Evolutionary conservation across 768 basidiomycete species (phyloP).

Genomic region (Tricholomella constricta): DNA sequence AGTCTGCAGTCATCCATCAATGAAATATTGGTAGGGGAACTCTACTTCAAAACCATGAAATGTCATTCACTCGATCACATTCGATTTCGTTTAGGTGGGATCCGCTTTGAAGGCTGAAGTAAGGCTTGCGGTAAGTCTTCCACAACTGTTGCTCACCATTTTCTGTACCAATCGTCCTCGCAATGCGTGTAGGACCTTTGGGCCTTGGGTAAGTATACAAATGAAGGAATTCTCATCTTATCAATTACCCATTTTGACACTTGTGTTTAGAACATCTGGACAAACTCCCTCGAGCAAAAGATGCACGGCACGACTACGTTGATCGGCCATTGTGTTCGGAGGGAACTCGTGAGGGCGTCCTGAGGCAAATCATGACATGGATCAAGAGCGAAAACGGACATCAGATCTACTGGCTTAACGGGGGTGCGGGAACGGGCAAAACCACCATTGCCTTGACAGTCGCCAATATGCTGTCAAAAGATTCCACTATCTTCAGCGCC

Average conservation of each 20-base stretch:
- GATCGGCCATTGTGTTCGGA: slow-evolving; percentile 20
- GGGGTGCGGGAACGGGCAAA: slow-evolving; percentile 26
- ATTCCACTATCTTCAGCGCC: slow-evolving; percentile 21
- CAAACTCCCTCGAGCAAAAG: slow-evolving; percentile 18
- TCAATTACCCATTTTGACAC: background rate
- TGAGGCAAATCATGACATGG: slow-evolving; percentile 25
- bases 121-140: slow-evolving; percentile 14
- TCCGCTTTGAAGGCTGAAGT: slow-evolving; percentile 17
- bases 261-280: slow-evolving; percentile 14
- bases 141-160: background rate
- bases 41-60: background rate
- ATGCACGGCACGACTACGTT: slow-evolving; percentile 17
- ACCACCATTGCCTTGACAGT: slow-evolving; percentile 25
- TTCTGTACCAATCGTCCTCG: background rate
- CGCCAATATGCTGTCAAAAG: slow-evolving; percentile 13
- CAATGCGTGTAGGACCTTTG: slow-evolving; percentile 12
- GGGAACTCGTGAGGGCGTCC: slow-evolving; percentile 22
- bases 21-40: slow-evolving; percentile 10
- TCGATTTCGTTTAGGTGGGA: slow-evolving; percentile 4
- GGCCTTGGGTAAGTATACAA: slow-evolving; percentile 10
- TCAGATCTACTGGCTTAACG: slow-evolving; percentile 27
- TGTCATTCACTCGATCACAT: background rate
- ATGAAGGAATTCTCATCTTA: no score
- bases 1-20: slow-evolving; percentile 12
- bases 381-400: slow-evolving; percentile 12